A percentile compares a stretch with the other conserved stretches of the same genome.
phyloP scores from a whole-genome alignment of 192 early-diverging fungal genomes.

The Coemansia sp. region DNA sequence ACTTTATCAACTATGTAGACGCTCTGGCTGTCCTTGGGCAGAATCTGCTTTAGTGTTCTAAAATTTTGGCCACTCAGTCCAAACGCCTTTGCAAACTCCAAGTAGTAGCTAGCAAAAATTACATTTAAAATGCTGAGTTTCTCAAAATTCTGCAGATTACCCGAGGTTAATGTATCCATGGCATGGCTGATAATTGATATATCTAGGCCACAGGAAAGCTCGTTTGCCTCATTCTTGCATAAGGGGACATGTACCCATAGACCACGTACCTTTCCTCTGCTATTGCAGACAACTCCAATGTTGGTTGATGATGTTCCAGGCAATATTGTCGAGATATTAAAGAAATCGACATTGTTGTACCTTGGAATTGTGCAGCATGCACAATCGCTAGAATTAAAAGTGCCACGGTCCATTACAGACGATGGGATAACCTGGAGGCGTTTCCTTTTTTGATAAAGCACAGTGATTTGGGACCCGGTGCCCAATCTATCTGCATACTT shows the following conservation, averaged over 20 bases:
- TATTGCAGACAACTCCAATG: conserved; percentile 3
- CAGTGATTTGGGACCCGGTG: not conserved
- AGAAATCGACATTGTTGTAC: not conserved
- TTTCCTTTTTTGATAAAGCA: not conserved
- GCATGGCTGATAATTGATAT: conserved; percentile 12
- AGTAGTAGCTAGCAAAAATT: conserved; percentile 9
- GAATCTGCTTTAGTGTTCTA: not conserved
- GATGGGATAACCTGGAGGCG: not conserved
- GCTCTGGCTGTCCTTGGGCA: not conserved
- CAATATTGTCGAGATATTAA: not conserved
- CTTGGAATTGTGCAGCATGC: not conserved
- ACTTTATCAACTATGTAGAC: conserved; percentile 18
- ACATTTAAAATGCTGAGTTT: conserved; percentile 23
- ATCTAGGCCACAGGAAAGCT: conserved; percentile 16
- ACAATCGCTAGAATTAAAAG: not conserved
- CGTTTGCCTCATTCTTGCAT: not conserved
- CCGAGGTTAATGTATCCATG: conserved; percentile 4
- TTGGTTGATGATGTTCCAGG: not conserved
- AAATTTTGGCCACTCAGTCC: conserved; percentile 18
- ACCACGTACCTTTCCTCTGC: not conserved
- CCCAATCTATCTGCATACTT: not conserved
- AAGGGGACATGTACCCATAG: not conserved
- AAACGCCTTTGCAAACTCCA: conserved; percentile 21
- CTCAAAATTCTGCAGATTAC: conserved; percentile 1
- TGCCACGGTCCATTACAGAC: not conserved